Conservation (phyloP, 2,329 filamentous ascomycete species). For the Trichoderma sp. region DNA sequence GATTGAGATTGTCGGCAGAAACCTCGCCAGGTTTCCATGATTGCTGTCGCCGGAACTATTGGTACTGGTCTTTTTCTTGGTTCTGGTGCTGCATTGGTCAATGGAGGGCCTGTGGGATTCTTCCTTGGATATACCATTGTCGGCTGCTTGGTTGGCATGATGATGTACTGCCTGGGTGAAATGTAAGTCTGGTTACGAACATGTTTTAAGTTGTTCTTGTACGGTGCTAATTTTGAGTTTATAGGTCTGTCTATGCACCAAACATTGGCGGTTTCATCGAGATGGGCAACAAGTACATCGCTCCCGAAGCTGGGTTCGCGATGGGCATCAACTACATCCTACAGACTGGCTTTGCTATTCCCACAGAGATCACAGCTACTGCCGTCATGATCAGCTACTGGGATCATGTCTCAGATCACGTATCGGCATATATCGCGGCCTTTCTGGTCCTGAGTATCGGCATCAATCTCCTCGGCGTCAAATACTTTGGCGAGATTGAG, state of each 20-base stretch:
- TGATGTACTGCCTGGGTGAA: constrained; percentile 26
- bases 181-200: constrained; percentile 19
- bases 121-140: constrained; percentile 24
- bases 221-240: not conserved
- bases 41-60: constrained; percentile 45
- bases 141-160: constrained; percentile 24
- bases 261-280: constrained; percentile 31
- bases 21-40: constrained; percentile 34
- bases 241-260: constrained; percentile 28
- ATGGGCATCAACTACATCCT: constrained; percentile 30
- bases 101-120: constrained; percentile 23
- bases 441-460: constrained; percentile 26
- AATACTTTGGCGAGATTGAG: constrained; percentile 49
- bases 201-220: not conserved
- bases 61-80: constrained; percentile 35
- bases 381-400: constrained; percentile 29
- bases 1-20: constrained; percentile 8
- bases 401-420: constrained; percentile 23
- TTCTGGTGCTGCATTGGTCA: constrained; percentile 24
- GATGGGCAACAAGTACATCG: constrained; percentile 30
- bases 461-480: constrained; percentile 32
- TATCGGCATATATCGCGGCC: constrained; percentile 24
- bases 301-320: constrained; percentile 28
- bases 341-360: constrained; percentile 27
- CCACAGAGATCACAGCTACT: constrained; percentile 27